These are phyloP conservation scores for Puccinia hordei DNA, from an alignment of 1,284 basidiomycete species.

Conservation along the genomic window DNA sequence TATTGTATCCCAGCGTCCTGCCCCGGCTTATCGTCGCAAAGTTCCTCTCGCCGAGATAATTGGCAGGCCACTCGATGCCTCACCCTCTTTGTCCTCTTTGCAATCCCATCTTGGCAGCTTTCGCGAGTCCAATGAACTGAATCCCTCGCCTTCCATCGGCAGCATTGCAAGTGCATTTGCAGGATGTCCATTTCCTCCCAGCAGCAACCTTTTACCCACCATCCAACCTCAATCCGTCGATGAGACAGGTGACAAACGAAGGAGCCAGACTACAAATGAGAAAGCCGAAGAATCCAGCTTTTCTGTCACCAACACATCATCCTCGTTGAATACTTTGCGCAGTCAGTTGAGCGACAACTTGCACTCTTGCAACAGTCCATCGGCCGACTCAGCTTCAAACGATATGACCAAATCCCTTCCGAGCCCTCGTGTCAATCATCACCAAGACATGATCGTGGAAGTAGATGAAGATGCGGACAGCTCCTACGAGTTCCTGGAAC, in stretches of 20 bases:
- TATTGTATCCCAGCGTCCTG: constrained; percentile 13
- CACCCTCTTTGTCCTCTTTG: constrained; percentile 23
- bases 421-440: not conserved
- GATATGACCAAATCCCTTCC: constrained; percentile 8
- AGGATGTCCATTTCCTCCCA: not conserved
- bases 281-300: constrained; percentile 11
- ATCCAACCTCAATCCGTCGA: not conserved
- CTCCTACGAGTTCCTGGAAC: constrained; percentile 46
- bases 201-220: not conserved
- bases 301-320: constrained; percentile 32
- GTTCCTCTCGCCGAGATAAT: constrained; percentile 46
- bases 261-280: not conserved
- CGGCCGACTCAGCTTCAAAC: not conserved
- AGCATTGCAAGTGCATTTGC: constrained; percentile 22
- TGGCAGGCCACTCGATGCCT: constrained; percentile 31
- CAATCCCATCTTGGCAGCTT: not conserved
- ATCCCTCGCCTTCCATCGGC: constrained; percentile 25
- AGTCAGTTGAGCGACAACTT: constrained; percentile 15
- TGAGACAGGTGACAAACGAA: not conserved
- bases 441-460: constrained; percentile 25
- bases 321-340: constrained; percentile 30
- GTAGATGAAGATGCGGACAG: constrained; percentile 29
- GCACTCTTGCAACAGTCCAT: constrained; percentile 1
- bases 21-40: constrained; percentile 23
- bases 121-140: not conserved